Percentiles rank a stretch among this genome's conserved stretches.
Conservation (phyloP, 768 basidiomycete species). For the Leccinum arenicola region DNA sequence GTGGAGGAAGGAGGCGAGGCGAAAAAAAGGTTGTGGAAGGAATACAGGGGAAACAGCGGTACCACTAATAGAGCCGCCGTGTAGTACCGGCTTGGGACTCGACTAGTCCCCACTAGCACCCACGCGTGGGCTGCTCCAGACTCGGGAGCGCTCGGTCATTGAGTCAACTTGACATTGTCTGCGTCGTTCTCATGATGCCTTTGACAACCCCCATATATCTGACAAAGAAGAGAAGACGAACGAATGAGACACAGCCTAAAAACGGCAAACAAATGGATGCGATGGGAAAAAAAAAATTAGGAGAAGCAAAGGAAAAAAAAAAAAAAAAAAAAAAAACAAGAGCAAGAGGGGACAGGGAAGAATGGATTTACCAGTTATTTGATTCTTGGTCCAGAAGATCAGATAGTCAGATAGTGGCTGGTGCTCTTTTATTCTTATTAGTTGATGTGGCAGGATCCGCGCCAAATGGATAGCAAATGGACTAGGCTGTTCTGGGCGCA, state of each 20-base stretch:
- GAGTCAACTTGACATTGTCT: not conserved
- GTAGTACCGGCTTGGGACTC: not conserved
- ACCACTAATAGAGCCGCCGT: no score
- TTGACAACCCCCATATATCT: not conserved
- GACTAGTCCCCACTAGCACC: not conserved
- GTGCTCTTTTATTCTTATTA: not conserved
- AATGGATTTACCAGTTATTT: not conserved
- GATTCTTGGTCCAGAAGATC: not conserved
- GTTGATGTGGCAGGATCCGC: not conserved
- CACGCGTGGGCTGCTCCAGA: not conserved
- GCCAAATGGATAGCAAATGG: not conserved
- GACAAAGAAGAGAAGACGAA: not conserved
- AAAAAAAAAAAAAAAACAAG: not conserved
- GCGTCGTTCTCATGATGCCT: not conserved
- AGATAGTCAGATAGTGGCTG: not conserved
- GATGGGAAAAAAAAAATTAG: constrained; percentile 2
- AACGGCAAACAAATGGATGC: not conserved
- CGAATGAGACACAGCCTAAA: not conserved
- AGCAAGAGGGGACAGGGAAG: not conserved
- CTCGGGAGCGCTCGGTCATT: not conserved
- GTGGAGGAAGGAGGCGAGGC: not conserved
- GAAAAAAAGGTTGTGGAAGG: not conserved
- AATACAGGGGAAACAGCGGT: not conserved
- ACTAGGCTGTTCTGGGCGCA: not conserved
- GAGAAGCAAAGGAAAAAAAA: not conserved